These are phyloP conservation scores for Globisporangium abappressorium DNA, from an alignment of 352 stramenopile genomes.

Conservation along the genomic window DNA sequence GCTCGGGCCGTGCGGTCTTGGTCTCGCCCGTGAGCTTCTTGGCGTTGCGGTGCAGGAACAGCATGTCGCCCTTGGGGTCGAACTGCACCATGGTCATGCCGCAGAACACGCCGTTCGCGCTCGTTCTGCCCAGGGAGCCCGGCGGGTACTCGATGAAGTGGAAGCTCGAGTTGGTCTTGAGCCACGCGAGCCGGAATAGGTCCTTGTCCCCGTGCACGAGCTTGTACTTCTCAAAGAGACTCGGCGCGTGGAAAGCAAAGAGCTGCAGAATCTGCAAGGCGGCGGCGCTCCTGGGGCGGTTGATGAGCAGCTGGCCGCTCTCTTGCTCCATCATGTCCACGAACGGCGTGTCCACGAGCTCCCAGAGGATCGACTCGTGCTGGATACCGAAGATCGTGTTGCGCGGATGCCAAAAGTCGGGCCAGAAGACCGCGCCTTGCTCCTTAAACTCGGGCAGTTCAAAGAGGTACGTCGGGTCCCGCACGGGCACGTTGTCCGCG, in stretches of 20 bases:
- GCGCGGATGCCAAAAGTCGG: slow-evolving; percentile 54
- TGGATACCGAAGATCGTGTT: slow-evolving; percentile 64
- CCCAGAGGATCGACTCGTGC: slow-evolving; percentile 45
- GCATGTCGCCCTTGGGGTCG: slow-evolving; percentile 26
- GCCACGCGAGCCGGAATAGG: slow-evolving; percentile 54
- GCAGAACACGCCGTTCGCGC: slow-evolving; percentile 35
- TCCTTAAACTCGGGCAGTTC: slow-evolving; percentile 32
- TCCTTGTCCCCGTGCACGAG: slow-evolving; percentile 55
- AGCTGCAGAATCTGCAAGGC: slow-evolving; percentile 35
- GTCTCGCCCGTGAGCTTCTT: slow-evolving; percentile 36
- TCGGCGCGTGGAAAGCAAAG: slow-evolving; percentile 49
- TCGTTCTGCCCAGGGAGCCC: slow-evolving; percentile 29
- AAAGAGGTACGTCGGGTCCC: slow-evolving; percentile 53
- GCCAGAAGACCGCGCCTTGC: slow-evolving; percentile 53
- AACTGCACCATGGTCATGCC: slow-evolving; percentile 53
- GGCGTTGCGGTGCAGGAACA: slow-evolving; percentile 51
- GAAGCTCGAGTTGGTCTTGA: slow-evolving; percentile 43
- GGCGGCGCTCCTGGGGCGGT: slow-evolving; percentile 28
- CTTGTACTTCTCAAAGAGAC: slow-evolving; percentile 33
- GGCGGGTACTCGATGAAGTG: slow-evolving; percentile 47
- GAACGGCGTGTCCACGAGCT: slow-evolving; percentile 37
- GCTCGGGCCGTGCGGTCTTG: slow-evolving; percentile 1
- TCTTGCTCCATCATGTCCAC: slow-evolving; percentile 78
- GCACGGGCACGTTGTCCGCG: slow-evolving; percentile 47
- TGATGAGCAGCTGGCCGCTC: slow-evolving; percentile 55